A percentile compares a stretch with the other conserved stretches of the same genome.
Conservation (phyloP, 345 rosid species). For the Ceriops decandra region DNA sequence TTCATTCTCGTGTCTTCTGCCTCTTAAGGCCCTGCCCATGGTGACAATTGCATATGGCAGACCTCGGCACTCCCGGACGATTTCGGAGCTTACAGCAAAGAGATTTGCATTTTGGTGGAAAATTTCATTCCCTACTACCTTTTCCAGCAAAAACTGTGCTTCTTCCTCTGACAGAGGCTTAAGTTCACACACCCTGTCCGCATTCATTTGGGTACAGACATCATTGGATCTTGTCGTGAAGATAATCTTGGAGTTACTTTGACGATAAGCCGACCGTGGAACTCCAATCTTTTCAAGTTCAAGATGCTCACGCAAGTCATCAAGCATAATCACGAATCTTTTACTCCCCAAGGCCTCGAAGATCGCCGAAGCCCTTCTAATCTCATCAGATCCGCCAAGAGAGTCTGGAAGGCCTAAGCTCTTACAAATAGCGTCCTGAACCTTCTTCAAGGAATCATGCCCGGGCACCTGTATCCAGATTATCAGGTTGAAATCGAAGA, state of each 20-base stretch:
- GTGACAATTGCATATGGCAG: conserved; percentile 12
- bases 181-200: neutral
- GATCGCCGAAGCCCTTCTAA: neutral
- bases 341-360: neutral
- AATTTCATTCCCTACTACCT: neutral
- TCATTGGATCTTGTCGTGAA: neutral
- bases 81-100: too few relatives aligned
- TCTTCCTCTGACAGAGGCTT: conserved; percentile 1
- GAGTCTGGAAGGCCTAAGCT: neutral
- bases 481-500: neutral
- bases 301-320: conserved; percentile 1
- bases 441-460: neutral
- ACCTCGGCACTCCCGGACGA: neutral
- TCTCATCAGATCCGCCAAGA: neutral
- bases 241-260: neutral
- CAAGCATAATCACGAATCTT: neutral
- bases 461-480: neutral
- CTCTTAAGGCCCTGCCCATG: neutral
- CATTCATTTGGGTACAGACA: neutral
- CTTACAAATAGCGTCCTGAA: neutral
- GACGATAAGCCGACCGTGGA: neutral
- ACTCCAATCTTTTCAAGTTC: neutral
- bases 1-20: neutral
- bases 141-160: neutral
- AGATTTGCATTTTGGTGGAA: neutral